Percentiles rank a stretch among this genome's conserved stretches.
Evolutionary conservation across 805 yeast species (phyloP).

Genomic region (Sugiyamaella americana): DNA sequence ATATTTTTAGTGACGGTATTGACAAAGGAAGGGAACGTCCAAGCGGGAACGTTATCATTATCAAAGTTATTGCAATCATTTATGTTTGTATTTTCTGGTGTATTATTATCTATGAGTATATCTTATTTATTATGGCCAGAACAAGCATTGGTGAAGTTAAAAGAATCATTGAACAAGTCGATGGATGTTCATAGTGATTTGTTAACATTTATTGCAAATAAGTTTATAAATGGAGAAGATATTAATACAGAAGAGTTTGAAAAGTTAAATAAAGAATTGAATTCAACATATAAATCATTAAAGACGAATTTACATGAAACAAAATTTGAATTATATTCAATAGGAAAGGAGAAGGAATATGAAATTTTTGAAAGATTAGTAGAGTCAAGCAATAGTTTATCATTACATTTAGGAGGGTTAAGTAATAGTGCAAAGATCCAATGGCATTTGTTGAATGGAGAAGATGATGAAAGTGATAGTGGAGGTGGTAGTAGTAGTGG

Average conservation of each 20-base stretch:
- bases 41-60: constrained; percentile 52
- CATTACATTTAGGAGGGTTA: constrained; percentile 59
- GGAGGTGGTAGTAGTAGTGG: background rate
- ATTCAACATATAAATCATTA: constrained; percentile 37
- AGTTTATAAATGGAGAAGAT: constrained; percentile 46
- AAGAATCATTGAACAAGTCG: constrained; percentile 43
- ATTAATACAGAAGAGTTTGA: constrained; percentile 31
- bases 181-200: constrained; percentile 48
- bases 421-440: constrained; percentile 64
- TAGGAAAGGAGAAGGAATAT: constrained; percentile 54
- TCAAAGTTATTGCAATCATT: constrained; percentile 48
- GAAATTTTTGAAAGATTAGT: constrained; percentile 41
- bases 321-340: constrained; percentile 48
- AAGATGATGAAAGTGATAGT: background rate
- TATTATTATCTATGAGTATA: constrained; percentile 48
- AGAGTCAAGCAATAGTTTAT: constrained; percentile 44
- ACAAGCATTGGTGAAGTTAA: constrained; percentile 45
- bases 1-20: constrained; percentile 65
- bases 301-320: constrained; percentile 49
- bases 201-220: constrained; percentile 40
- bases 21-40: constrained; percentile 65
- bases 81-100: constrained; percentile 55
- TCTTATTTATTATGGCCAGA: constrained; percentile 65
- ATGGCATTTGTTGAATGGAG: constrained; percentile 44
- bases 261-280: constrained; percentile 35